Evolutionary conservation across 2,329 filamentous ascomycete species (phyloP), one percentile per base, ranked within the genome.

Genomic region (Westerdykella aurantiaca): DNA sequence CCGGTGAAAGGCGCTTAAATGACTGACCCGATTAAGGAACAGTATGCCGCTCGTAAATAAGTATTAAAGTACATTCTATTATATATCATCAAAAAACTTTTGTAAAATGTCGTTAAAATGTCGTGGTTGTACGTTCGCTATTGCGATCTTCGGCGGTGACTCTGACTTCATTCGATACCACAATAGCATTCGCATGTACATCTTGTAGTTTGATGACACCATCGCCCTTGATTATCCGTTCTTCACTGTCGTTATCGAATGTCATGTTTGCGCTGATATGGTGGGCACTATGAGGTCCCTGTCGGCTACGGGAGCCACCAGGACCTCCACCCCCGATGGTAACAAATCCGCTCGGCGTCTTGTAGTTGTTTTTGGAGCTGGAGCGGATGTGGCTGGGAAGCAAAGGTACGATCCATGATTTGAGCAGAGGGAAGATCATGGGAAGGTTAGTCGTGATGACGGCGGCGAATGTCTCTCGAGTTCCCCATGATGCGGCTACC

Each of bases 391-490:
- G 43, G n/a, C 43, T 51, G 11, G 48, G 44, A 7, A 52, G 38
- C 18, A 44, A 44, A 6, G 52, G 47, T 5, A 37, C 31, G 16
- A 52, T 34, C 47, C 49, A 52, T 10, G 38, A 42, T 14, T 51
- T 48, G 46, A 51, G 17, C 2, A 55, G 37, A 12, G 47, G 48
- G 31, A 54, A 51, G 45, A 72, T 67, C 63, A 72, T 72, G 2
- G 71, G 71, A 2, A 68, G 47, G 44, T 74, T 73, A 38, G 65
- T 66, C 31, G 72, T 70, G 14, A 72, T 47, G 21, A 73, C 68
- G 4, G 71, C 70, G 39, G 72, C 64, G 38, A 73, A 73, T 18
- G 71, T 71, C 47, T 74, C 71, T 38, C 71, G 66, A 7, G 67
- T 69, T 35, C 69, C 69, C 71, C 71, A 74, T 53, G 61, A 66